These are phyloP conservation scores for Fusarium nurragi DNA, from an alignment of 2,329 filamentous ascomycete species.

Conservation along the genomic window DNA sequence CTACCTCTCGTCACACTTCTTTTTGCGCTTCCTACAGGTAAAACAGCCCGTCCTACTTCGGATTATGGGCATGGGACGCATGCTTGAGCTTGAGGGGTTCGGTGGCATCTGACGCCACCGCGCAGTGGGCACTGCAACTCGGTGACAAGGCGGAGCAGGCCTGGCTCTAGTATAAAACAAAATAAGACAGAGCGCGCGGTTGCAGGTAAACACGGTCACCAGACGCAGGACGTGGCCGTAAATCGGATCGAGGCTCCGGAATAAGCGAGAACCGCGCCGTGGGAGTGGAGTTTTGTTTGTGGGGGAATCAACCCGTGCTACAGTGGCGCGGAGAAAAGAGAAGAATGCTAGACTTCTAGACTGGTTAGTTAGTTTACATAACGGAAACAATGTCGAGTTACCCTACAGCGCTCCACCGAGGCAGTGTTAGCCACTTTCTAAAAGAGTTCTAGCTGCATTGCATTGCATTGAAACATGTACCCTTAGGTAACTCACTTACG, in stretches of 20 bases:
- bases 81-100: slow-evolving; percentile 25
- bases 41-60: slow-evolving; percentile 56
- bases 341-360: slow-evolving; percentile 23
- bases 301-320: slow-evolving; percentile 32
- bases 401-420: slow-evolving; percentile 28
- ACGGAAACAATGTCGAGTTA: slow-evolving; percentile 1
- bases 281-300: slow-evolving; percentile 34
- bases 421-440: background rate
- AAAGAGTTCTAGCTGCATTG: slow-evolving; percentile 10
- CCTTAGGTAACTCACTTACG: slow-evolving; percentile 25
- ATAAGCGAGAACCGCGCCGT: slow-evolving; percentile 22
- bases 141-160: too few species aligned
- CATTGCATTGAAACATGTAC: slow-evolving; percentile 11
- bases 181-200: background rate
- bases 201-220: background rate
- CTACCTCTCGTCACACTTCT: slow-evolving; percentile 60
- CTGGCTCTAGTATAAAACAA: background rate
- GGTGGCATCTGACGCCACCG: background rate
- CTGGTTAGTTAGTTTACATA: background rate
- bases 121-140: background rate
- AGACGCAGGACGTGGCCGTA: slow-evolving; percentile 15
- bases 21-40: slow-evolving; percentile 62
- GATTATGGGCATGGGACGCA: slow-evolving; percentile 50
- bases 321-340: background rate
- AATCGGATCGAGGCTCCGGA: slow-evolving; percentile 34